Base-by-base conservation (phyloP, 164 flowering plant species). In the Taxillus chinensis region DNA sequence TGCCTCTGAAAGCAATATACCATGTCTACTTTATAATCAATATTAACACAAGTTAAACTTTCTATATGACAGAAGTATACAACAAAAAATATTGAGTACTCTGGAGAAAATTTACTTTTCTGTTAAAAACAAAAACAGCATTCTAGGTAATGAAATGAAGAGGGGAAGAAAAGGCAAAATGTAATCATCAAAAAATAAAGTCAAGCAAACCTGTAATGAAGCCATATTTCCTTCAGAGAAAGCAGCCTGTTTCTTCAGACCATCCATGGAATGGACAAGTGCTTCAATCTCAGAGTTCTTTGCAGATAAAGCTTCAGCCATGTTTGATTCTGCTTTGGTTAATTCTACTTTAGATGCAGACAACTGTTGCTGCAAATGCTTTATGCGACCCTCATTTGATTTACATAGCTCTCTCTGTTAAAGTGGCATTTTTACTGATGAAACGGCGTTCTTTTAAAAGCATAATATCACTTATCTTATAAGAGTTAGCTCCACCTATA, bases 231-330 rank as follows among this genome's bases (percentile, higher is more conserved):
- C 99, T 80, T 95, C 99, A 61, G 95, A 82, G 52, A 73, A 64
- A 70, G 95, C 84, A 63, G 92, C 80, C 60, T 95, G 93, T 74
- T 87, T 95, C 78, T 95, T 91, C 52, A 89, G 70, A 64, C 84
- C 67, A 70, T 91, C 96, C 72, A 83, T 62, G 64, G 93, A 82
- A 64, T 58, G 82, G 60, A 82, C 71, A 76, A 91, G 96, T 27
- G 82, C 71, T 71, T 85, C 90, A 67, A 89, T 91, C 76, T 95
- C 99, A 63, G 96, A 79, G 70, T 91, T 95, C 73, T 95, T 95
- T 48, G 95, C 93, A 37, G 88, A 80, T 71, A 95, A 72, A 50
- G 99, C 96, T 64, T 87, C 96, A 57, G 60, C 74, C 92, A 91
- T 85, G 63, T 71, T 85, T 55, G 89, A 78, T 76, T 95, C 98